Base-by-base conservation (phyloP, 176 grass and related monocot species). In the Olyra latifolia region DNA sequence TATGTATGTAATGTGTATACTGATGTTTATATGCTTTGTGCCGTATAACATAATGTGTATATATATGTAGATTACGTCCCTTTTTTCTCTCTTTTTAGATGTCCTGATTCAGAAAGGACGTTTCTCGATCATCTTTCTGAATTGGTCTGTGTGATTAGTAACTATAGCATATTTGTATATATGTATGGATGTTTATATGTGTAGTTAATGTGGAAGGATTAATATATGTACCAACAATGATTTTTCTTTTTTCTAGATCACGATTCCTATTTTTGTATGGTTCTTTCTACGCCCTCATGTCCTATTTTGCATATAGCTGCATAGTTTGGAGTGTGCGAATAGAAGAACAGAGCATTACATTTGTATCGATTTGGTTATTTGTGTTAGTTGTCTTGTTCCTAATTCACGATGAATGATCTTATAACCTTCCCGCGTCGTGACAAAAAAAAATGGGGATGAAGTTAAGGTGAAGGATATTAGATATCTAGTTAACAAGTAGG, bases 121-220 rank as follows among this genome's bases (percentile, higher is more conserved):
- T 72, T 72, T 74, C n/a, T 72, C 46, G n/a, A n/a, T 71, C 3
- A 48, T 71, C 56, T 47, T 46, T 87, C 64, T 77, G 85, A 71
- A 28, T 76, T 24, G 17, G 65, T 28, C 62, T 62, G 16, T 54
- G 72, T 82, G 68, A 10, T 56, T 74, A n/a, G n/a, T n/a, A n/a
- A 42, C 17, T 60, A 29, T 49, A 76, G 13, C 8, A 84, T 66
- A 46, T n/a, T n/a, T 55, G 55, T 11, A 3, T 71, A 16, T 74
- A 2, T 74, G 17, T 47, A 35, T 67, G 27, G 13, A 39, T 63
- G 16, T 73, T 20, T 20, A n/a, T 74, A 17, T 44, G 15, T 25
- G 35, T 41, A 68, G 1, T 4, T 81, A 56, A 68, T 69, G 50
- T 80, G 62, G 25, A 78, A 15, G 46, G 44, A 39, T n/a, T n/a